Evolutionary conservation across 148 eudicot species (phyloP), one percentile per base, ranked within the genome.

Genomic region (Limonium bicolor): DNA sequence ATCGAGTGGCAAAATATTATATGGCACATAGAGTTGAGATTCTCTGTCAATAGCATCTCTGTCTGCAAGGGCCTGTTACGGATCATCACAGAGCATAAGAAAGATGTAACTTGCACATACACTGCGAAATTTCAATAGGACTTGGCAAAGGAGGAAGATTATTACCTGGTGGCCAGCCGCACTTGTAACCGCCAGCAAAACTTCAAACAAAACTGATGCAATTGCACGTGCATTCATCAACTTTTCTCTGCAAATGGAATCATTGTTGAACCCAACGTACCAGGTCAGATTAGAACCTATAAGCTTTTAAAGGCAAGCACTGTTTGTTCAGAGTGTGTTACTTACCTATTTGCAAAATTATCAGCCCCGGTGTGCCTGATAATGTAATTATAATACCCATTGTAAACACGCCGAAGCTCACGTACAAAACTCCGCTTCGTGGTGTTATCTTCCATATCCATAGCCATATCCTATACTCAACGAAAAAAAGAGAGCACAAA

Each of bases 91-190:
- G 6, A 26, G 23, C 16, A 33, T 20, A 37, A 38, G 22, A 54
- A 60, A 6, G 27, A 10, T 14, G 52, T 24, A 47, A 27, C 35
- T 20, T 15, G 22, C 9, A 36, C 27, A 15, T 50, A 33, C 46
- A 22, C n/a, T n/a, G n/a, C n/a, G n/a, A 35, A 11, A 14, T 13
- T 24, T 14, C 23, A 10, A 42, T 9, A 22, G 9, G 27, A 37
- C 27, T 30, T 7, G 20, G 30, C 15, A 40, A 55, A 34, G 20
- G 29, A 31, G 22, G 21, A 46, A 30, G 23, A 18, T 46, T n/a
- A n/a, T n/a, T 40, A 90, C 95, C 95, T 78, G 87, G 27, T 67
- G 74, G 59, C 85, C 95, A 36, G 97, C 86, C 24, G 79, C 95
- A 61, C 58, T 58, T 36, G 82, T 62, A 45, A 84, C 80, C 56